These are phyloP conservation scores for Batkoa obscura DNA, from an alignment of 371 early-diverging fungal species.

Conservation along the genomic window DNA sequence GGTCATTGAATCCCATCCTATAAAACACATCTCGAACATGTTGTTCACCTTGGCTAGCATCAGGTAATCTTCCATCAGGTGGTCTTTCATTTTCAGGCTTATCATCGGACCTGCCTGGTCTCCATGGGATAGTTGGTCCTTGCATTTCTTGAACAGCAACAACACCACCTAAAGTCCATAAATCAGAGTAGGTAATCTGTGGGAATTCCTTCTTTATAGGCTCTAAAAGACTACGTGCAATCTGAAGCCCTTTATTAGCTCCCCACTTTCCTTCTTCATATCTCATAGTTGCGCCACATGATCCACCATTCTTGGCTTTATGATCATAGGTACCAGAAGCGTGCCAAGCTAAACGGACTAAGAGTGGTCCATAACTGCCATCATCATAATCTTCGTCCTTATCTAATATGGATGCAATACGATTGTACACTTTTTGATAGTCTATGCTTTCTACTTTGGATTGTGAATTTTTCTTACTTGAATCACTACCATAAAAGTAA, in stretches of 20 bases:
- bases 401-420: slow-evolving; percentile 58
- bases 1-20: slow-evolving; percentile 91
- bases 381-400: slow-evolving; percentile 71
- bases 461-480: neutral
- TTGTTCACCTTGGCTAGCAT: slow-evolving; percentile 50
- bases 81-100: slow-evolving; percentile 25
- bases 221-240: slow-evolving; percentile 65
- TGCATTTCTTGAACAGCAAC: slow-evolving; percentile 78
- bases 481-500: neutral
- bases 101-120: slow-evolving; percentile 65
- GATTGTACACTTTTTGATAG: slow-evolving; percentile 52
- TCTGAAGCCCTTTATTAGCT: slow-evolving; percentile 72
- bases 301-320: slow-evolving; percentile 66
- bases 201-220: slow-evolving; percentile 69
- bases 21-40: slow-evolving; percentile 72
- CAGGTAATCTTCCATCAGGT: slow-evolving; percentile 86
- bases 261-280: slow-evolving; percentile 47
- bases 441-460: slow-evolving; percentile 11
- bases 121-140: slow-evolving; percentile 71
- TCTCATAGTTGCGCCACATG: slow-evolving; percentile 81
- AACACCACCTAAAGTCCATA: slow-evolving; percentile 88
- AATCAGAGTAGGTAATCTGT: slow-evolving; percentile 70
- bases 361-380: slow-evolving; percentile 73
- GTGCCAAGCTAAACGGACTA: slow-evolving; percentile 88
- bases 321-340: slow-evolving; percentile 79